Evolutionary conservation across 2,329 filamentous ascomycete genomes (phyloP).

Genomic region (Stagonosporopsis vannaccii): DNA sequence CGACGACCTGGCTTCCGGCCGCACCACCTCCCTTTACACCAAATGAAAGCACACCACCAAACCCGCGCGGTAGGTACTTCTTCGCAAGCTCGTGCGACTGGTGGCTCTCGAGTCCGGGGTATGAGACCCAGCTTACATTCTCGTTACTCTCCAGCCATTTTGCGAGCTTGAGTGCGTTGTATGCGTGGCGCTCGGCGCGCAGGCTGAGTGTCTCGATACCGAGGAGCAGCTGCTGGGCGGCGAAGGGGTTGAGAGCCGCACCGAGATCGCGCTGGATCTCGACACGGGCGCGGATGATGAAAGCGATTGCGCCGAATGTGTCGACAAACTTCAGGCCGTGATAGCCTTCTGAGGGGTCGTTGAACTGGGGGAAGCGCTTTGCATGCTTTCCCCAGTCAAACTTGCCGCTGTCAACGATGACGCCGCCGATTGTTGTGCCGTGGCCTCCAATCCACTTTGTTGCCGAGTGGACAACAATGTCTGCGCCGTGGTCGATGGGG

Average conservation of each 20-base stretch:
- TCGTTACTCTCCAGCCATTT: constrained; percentile 82
- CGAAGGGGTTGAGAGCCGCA: constrained; percentile 84
- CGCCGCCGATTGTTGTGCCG: constrained; percentile 87
- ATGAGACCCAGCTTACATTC: constrained; percentile 91
- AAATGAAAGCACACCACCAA: constrained; percentile 90
- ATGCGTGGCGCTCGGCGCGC: constrained; percentile 83
- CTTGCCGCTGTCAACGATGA: constrained; percentile 86
- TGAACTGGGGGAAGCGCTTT: constrained; percentile 89
- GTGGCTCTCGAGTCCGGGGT: constrained; percentile 86
- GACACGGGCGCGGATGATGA: constrained; percentile 84
- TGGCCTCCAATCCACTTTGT: constrained; percentile 95
- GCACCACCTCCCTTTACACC: constrained; percentile 87
- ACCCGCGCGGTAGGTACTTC: constrained; percentile 84
- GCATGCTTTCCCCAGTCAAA: constrained; percentile 92
- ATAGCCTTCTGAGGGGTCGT: constrained; percentile 86
- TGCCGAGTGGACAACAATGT: constrained; percentile 92
- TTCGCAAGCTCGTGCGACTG: constrained; percentile 80
- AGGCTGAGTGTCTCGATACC: constrained; percentile 90
- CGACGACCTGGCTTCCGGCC: constrained; percentile 88
- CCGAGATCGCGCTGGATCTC: constrained; percentile 91
- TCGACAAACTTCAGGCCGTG: constrained; percentile 96
- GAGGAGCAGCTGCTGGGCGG: constrained; percentile 87
- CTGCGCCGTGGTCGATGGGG: constrained; percentile 88
- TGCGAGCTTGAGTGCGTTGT: constrained; percentile 82
- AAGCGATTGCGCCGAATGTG: constrained; percentile 83